Evolutionary conservation across 495 filamentous ascomycete genomes (phyloP), one percentile per base, ranked within the genome.

Genomic region (Echria macrotheca): DNA sequence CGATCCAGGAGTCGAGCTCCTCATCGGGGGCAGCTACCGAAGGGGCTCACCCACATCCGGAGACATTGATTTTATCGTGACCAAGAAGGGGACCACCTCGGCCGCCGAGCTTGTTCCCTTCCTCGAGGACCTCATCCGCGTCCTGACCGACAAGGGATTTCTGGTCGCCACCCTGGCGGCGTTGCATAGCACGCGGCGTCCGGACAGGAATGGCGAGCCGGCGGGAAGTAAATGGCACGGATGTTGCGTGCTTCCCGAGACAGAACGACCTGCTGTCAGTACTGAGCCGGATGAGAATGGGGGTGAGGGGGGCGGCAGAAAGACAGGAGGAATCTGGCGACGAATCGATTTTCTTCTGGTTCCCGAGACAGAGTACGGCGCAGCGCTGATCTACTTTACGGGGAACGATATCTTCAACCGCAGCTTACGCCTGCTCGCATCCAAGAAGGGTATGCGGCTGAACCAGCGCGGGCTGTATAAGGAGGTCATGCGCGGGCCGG

Each of bases 361-460:
- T 10, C 89, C 90, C 0, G 80, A 82, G 52, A 72, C 76, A 0
- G 83, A 96, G 67, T 71, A 91, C 32, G 93, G 93, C 2, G 93
- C 93, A 1, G 91, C 93, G 1, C 61, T 96, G 58, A 78, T 98
- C 43, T 98, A 98, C 59, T 98, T 96, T 56, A 96, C 93, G 0
- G 93, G 93, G 1, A 94, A 95, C 57, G 91, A 96, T 59, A 89
- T 96, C 41, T 98, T 98, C 70, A 98, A 98, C 58, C 75, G 91
- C 23, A 93, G 87, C 47, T 78, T 96, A 66, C 67, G 93, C 54
- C 66, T 96, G 9, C 69, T 96, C 39, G 88, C 90, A 19, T 82
- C 82, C 24, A 91, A 80, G 72, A 93, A 89, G 62, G 81, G 82
- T 0, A 91, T 95, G 84, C 70, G 85, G 47, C 58, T 98, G 26